Base-by-base conservation (phyloP, 768 basidiomycete species). In the Russula virescens region DNA sequence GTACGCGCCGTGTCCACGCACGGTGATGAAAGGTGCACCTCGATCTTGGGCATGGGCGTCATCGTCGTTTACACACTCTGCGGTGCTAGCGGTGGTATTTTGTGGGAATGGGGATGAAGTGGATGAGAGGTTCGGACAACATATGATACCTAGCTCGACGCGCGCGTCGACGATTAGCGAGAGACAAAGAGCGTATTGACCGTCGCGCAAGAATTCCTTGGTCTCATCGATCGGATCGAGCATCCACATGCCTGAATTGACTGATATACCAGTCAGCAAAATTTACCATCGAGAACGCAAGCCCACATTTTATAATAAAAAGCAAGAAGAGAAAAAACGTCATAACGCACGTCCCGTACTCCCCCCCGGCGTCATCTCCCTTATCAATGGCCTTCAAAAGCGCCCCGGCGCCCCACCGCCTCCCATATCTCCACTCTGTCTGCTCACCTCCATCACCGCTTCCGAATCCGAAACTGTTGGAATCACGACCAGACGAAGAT, bases 341-440 rank as follows among this genome's bases (percentile, higher is more conserved):
- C n/a, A 18, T 64, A 48, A 48, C 89, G 68, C 69, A 89, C 92
- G 80, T 68, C 94, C 94, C 19, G 73, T 74, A 18, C 76, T 71
- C 5, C 92, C 94, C 94, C 7, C 94, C 95, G 14, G 76, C 74
- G 69, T 86, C 76, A 65, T 81, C 86, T 2, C 95, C 96, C 63
- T 83, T 79, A 72, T 98, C 96, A 63, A 99, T 96, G 1, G 88
- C 87, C 58, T 87, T 83, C 61, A 98, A 72, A n/a, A 94, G 76
- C 69, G 89, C 81, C 0, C 76, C 79, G 1, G 82, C 68, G 0
- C 79, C 81, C 62, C 81, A 74, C 0, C 81, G 80, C 7, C 83
- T 82, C 2, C 89, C 88, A 60, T 94, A 80, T 0, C 85, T 87
- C 91, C 91, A 94, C 38, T 77, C 79, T 18, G 75, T 73, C 58